Conservation (phyloP, 208 protist genomes). For the Leishmania tropica region DNA sequence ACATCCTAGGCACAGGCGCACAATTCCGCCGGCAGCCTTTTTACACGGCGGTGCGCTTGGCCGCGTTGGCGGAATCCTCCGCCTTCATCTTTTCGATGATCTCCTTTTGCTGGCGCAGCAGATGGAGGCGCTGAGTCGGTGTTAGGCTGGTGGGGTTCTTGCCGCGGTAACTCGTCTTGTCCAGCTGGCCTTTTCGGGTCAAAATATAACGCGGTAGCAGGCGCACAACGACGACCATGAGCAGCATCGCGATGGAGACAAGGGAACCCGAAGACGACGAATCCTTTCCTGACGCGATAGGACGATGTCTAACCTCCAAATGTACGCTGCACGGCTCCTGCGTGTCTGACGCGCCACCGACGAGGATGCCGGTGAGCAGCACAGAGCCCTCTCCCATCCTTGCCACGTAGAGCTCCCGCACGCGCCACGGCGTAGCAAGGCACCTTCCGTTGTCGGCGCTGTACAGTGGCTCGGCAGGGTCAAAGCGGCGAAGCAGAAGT, state of each 20-base stretch:
- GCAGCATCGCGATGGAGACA: constrained; percentile 33
- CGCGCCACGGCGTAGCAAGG: constrained; percentile 17
- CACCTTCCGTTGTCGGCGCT: constrained; percentile 26
- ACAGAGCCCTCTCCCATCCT: constrained; percentile 9
- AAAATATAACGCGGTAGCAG: constrained; percentile 45
- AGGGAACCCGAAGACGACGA: constrained; percentile 5
- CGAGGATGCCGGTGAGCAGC: constrained; percentile 27
- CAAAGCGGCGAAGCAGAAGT: constrained; percentile 16
- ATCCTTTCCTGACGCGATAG: neutral
- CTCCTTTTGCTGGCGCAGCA: constrained; percentile 49
- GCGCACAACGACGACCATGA: constrained; percentile 39
- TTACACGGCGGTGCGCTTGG: neutral
- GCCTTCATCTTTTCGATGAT: constrained; percentile 77
- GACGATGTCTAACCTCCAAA: constrained; percentile 36
- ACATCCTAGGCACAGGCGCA: neutral
- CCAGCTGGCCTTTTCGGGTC: constrained; percentile 32
- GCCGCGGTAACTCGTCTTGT: constrained; percentile 24
- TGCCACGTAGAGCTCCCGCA: constrained; percentile 31
- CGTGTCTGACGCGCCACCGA: neutral
- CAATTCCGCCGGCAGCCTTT: neutral
- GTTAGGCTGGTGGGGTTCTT: constrained; percentile 29
- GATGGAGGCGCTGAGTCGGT: constrained; percentile 27
- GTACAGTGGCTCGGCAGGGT: constrained; percentile 20
- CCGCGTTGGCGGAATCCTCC: constrained; percentile 34
- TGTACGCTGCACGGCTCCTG: constrained; percentile 23